Evolutionary conservation across 805 yeast genomes (phyloP), one percentile per base, ranked within the genome.

Genomic region (Yarrowia deformans): DNA sequence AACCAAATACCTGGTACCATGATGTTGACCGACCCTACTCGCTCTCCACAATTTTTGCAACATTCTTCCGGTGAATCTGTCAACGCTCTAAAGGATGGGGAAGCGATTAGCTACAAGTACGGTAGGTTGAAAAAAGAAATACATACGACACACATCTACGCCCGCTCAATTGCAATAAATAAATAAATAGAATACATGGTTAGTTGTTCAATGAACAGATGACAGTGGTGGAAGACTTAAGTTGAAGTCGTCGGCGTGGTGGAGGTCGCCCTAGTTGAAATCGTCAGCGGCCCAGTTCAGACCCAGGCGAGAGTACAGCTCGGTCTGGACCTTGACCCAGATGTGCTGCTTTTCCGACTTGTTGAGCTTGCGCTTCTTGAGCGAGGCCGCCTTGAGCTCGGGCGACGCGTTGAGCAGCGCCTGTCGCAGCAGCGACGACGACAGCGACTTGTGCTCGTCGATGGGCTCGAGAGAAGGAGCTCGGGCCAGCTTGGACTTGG

Each of bases 251-350:
- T n/a, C n/a, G n/a, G n/a, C n/a, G n/a, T n/a, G n/a, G n/a, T n/a
- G n/a, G n/a, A n/a, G n/a, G n/a, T n/a, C n/a, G n/a, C n/a, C n/a
- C n/a, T 42, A 73, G 32, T 71, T 71, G 37, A 77, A 67, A 69
- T 74, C 75, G 50, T 76, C 79, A 7, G 79, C 77, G 39, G 74
- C 81, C 89, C 90, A 87, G 73, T 86, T 86, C 55, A 88, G 77
- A 0, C 89, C 90, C 67, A 89, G 75, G 67, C 88, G 79, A 69
- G 80, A 79, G 74, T 88, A 88, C 34, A 89, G 87, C 58, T 80
- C 81, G 10, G 82, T 75, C 76, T 90, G 93, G 39, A 88, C 88
- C 48, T 84, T 86, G 14, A 83, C 83, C 93, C 93, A 89, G 23
- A 88, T 78, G 67, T 77, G 75, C 55, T 84, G 82, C 76, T 87